Base-by-base conservation (phyloP, 1,284 basidiomycete species). In the Paramarasmius palmivorus region DNA sequence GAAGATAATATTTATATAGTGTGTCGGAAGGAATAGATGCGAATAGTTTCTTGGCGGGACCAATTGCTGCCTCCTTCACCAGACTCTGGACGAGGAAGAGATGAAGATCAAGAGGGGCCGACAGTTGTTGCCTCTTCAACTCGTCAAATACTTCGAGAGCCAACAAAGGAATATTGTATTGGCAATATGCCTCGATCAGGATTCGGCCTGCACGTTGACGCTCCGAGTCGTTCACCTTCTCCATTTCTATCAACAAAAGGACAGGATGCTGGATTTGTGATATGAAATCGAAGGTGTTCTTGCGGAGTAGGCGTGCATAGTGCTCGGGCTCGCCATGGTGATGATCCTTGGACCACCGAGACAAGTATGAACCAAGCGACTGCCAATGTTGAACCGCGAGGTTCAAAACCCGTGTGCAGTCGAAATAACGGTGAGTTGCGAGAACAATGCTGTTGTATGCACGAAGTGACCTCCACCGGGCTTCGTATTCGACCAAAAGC, bases 11-110 rank as follows among this genome's bases (percentile, higher is more conserved):
- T 25, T 64, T 64, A 49, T 63, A 59, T 29, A 52, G 54, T 25
- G 61, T 58, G 36, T 57, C 49, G 37, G 52, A 52, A 20, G 64
- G 42, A 35, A 76, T 50, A 4, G 66, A 59, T 12, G 61, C 35
- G 61, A 70, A 83, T 20, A 86, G 59, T 9, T 66, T 61, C 54
- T 76, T 73, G 9, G 84, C 86, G 3, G 68, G 63, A 40, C 70
- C 66, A 57, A 77, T 73, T 19, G 65, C 50, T 49, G 73, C 63
- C 14, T 65, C 67, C 40, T 66, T 71, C n/a, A 73, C 75, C 26
- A 87, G 74, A 9, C 71, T 64, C 45, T 74, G 76, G 25, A 81
- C 72, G 39, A 84, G 55, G 32, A 56, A 54, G 35, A 78, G 61
- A 47, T 72, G 70, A 19, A 72, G 55, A 34, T 57, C 42, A 19